Percentiles rank a stretch among this genome's conserved stretches.
phyloP scores from a whole-genome alignment of 805 yeast genomes.

The Pichia nanzhaoensis region DNA sequence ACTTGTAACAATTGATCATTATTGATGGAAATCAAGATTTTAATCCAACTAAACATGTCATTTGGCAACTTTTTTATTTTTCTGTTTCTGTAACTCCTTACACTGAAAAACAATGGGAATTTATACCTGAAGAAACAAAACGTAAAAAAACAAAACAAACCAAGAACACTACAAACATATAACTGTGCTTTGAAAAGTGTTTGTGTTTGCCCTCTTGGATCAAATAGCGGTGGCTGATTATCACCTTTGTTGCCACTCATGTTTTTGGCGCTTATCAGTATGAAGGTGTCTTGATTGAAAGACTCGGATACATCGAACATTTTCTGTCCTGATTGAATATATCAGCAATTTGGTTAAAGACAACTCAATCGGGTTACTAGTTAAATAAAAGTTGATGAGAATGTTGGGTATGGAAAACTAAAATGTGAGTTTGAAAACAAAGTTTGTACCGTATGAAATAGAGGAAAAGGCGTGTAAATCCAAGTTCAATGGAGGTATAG shows the following conservation, averaged over 20 bases:
- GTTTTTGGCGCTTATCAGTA: background rate
- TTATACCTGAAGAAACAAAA: slow-evolving; percentile 46
- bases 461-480: too few species aligned
- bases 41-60: slow-evolving; percentile 48
- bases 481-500: too few species aligned
- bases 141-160: slow-evolving; percentile 37
- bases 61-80: slow-evolving; percentile 41
- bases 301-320: background rate
- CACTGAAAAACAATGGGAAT: slow-evolving; percentile 54
- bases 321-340: too few species aligned
- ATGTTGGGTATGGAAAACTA: too few species aligned
- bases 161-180: slow-evolving; percentile 41
- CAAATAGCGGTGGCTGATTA: slow-evolving; percentile 35
- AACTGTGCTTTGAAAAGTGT: slow-evolving; percentile 54
- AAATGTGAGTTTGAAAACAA: too few species aligned
- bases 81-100: slow-evolving; percentile 42
- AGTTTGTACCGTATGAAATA: too few species aligned
- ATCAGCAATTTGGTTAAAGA: too few species aligned
- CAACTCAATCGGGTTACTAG: too few species aligned
- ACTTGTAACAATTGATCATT: slow-evolving; percentile 48
- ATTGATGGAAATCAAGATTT: slow-evolving; percentile 37
- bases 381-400: too few species aligned
- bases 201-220: slow-evolving; percentile 38
- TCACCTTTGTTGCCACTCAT: background rate
- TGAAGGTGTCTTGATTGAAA: background rate